phyloP scores from a whole-genome alignment of 225 moss, liverwort and hornwort genomes.

The Polytrichum formosum region DNA sequence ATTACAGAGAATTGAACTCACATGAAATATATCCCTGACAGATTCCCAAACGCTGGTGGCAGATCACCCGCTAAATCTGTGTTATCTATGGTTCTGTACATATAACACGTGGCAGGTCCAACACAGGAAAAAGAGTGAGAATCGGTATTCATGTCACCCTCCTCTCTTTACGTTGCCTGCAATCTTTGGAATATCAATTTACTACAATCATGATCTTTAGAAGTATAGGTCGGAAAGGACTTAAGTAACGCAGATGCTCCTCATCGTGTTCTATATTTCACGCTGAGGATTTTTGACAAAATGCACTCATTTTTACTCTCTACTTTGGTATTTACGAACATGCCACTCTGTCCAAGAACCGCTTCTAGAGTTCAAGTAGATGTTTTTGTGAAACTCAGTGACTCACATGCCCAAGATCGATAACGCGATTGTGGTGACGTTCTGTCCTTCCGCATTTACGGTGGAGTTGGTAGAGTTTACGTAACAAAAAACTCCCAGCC shows the following conservation, averaged over 20 bases:
- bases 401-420: neutral
- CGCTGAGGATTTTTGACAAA: neutral
- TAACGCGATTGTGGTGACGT: neutral
- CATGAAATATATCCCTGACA: neutral
- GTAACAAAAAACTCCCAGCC: neutral
- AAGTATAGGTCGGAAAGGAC: neutral
- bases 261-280: neutral
- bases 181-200: no score
- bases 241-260: neutral
- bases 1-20: no score
- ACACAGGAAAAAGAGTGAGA: neutral
- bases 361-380: no score
- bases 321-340: no score
- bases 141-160: no score
- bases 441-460: neutral
- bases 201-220: neutral
- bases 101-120: neutral
- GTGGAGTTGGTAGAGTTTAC: neutral
- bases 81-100: neutral
- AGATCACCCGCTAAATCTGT: neutral
- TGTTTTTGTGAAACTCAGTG: neutral
- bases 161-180: neutral
- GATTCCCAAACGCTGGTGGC: neutral
- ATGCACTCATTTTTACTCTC: no score
- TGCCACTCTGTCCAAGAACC: no score